Conservation (phyloP, 2,329 filamentous ascomycete genomes). For the Stachybotrys chartarum region DNA sequence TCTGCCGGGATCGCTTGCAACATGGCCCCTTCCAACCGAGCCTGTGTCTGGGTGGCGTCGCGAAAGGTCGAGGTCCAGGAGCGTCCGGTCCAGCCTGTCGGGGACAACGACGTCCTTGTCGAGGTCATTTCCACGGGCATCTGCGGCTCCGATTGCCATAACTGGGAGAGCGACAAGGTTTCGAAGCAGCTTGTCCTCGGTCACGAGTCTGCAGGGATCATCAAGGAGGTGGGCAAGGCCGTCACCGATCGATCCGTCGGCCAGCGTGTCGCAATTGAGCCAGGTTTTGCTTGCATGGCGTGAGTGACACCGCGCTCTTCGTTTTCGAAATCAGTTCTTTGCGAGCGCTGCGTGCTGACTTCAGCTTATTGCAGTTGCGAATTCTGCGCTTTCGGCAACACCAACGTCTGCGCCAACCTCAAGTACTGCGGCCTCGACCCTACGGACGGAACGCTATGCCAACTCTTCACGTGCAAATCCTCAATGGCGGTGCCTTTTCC, state of each 20-base stretch:
- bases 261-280: slow-evolving; percentile 60
- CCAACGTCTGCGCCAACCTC: slow-evolving; percentile 61
- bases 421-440: slow-evolving; percentile 61
- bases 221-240: slow-evolving; percentile 44
- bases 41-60: slow-evolving; percentile 13
- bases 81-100: slow-evolving; percentile 31
- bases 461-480: slow-evolving; percentile 44
- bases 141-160: slow-evolving; percentile 8
- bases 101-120: slow-evolving; percentile 5
- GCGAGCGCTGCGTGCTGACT: neutral
- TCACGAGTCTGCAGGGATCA: slow-evolving; percentile 58
- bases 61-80: slow-evolving; percentile 38
- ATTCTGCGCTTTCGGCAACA: slow-evolving; percentile 39
- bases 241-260: slow-evolving; percentile 37
- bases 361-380: slow-evolving; percentile 7
- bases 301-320: neutral
- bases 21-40: slow-evolving; percentile 8
- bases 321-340: neutral
- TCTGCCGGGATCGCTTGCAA: neutral
- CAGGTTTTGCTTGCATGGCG: slow-evolving; percentile 49
- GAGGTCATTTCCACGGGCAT: slow-evolving; percentile 1
- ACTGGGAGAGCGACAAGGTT: slow-evolving; percentile 13
- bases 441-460: slow-evolving; percentile 58
- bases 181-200: slow-evolving; percentile 27
- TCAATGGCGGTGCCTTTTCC: slow-evolving; percentile 62